Evolutionary conservation across 176 grass and related monocot genomes (phyloP).

Genomic region (Neostapfia colusana): DNA sequence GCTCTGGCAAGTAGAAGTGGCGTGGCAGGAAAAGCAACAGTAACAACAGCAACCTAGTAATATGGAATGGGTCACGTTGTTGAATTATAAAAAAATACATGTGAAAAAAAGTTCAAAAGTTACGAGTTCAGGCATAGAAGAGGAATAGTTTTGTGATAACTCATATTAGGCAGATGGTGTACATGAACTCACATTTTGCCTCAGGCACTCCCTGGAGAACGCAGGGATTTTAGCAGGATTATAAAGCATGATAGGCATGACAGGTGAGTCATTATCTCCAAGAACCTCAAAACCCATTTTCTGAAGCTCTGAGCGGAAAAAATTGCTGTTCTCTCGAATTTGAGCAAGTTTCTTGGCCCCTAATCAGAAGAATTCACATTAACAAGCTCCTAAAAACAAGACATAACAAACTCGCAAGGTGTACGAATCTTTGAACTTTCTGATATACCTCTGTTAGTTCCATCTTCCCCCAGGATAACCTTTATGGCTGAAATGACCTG

Average conservation of each 20-base stretch:
- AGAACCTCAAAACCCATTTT: slow-evolving; percentile 98
- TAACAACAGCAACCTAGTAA: slow-evolving; percentile 89
- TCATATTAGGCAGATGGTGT: background rate
- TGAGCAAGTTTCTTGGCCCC: slow-evolving; percentile 83
- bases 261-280: slow-evolving; percentile 86
- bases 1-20: slow-evolving; percentile 89
- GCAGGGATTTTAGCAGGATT: slow-evolving; percentile 98
- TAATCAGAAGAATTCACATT: slow-evolving; percentile 47
- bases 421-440: background rate
- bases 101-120: background rate
- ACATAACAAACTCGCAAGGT: background rate
- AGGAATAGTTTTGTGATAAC: slow-evolving; percentile 16
- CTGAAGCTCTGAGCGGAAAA: slow-evolving; percentile 87
- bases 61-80: slow-evolving; percentile 28
- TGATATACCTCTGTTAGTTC: slow-evolving; percentile 77
- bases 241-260: slow-evolving; percentile 99
- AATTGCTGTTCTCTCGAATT: slow-evolving; percentile 95
- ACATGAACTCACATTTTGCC: slow-evolving; percentile 64
- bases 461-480: slow-evolving; percentile 90
- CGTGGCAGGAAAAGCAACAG: slow-evolving; percentile 89
- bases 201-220: slow-evolving; percentile 89
- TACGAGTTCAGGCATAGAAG: slow-evolving; percentile 1
- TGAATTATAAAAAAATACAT: background rate
- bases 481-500: slow-evolving; percentile 91
- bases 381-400: slow-evolving; percentile 23